phyloP scores from a whole-genome alignment of 345 rosid genomes.

The Salix brachista region DNA sequence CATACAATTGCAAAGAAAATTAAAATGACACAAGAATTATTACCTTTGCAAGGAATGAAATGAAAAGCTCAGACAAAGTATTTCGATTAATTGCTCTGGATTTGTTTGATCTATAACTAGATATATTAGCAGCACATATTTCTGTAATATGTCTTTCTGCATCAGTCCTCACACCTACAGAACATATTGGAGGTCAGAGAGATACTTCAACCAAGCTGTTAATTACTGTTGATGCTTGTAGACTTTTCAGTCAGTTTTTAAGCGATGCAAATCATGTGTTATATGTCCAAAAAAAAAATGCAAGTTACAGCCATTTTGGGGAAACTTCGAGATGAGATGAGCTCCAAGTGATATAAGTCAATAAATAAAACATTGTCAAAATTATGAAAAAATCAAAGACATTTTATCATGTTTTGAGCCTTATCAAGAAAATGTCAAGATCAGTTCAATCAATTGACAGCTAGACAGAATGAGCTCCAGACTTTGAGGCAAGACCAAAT shows the following conservation, averaged over 20 bases:
- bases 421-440: too few relatives aligned
- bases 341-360: neutral
- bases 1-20: neutral
- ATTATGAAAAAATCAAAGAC: too few relatives aligned
- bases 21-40: neutral
- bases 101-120: constrained; percentile 44
- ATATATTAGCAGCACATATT: constrained; percentile 48
- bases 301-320: neutral
- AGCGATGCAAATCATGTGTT: neutral
- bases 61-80: constrained; percentile 66
- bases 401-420: too few relatives aligned
- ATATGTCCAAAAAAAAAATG: neutral
- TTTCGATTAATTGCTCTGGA: constrained; percentile 43
- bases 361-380: too few relatives aligned
- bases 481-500: too few relatives aligned
- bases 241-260: neutral
- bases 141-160: constrained; percentile 61
- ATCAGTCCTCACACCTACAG: constrained; percentile 55
- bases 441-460: too few relatives aligned
- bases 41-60: constrained; percentile 82
- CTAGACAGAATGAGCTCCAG: too few relatives aligned
- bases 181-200: constrained; percentile 13
- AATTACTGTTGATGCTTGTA: neutral
- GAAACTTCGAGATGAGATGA: neutral
- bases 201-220: neutral